These are phyloP conservation scores for Puccinia coronata DNA, from an alignment of 1,284 basidiomycete species.

Conservation along the genomic window DNA sequence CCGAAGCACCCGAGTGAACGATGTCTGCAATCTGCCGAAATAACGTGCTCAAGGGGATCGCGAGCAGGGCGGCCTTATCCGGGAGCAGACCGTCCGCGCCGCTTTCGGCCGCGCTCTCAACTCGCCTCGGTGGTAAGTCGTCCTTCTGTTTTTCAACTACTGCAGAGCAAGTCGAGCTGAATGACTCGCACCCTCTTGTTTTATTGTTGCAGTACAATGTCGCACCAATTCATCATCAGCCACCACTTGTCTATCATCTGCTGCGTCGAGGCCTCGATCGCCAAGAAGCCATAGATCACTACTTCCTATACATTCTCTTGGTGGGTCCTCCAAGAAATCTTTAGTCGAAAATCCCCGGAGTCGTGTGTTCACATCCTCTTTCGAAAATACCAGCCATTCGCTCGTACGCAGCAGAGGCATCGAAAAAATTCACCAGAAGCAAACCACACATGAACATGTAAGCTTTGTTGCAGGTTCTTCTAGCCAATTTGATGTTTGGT, in stretches of 20 bases:
- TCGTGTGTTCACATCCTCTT: neutral
- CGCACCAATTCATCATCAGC: neutral
- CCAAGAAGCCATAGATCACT: slow-evolving; percentile 8
- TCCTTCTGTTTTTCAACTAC: neutral
- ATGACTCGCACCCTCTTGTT: neutral
- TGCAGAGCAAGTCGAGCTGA: neutral
- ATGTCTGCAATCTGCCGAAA: slow-evolving; percentile 19
- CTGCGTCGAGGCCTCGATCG: neutral
- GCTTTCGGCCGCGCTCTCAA: neutral
- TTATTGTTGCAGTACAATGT: neutral
- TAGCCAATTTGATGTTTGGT: neutral
- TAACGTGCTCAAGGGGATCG: slow-evolving; percentile 15
- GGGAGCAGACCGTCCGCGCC: neutral
- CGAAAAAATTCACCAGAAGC: slow-evolving; percentile 37
- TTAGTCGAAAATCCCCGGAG: neutral
- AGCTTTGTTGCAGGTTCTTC: neutral
- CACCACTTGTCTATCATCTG: neutral
- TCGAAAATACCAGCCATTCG: slow-evolving; percentile 13
- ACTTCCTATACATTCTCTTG: slow-evolving; percentile 3
- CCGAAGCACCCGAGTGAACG: neutral
- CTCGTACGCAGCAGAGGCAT: slow-evolving; percentile 43
- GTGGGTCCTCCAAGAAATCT: neutral
- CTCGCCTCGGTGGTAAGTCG: neutral
- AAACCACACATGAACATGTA: slow-evolving; percentile 49
- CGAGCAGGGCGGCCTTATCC: neutral